A percentile compares a stretch with the other conserved stretches of the same genome.
Evolutionary conservation across 768 basidiomycete genomes (phyloP).

Genomic region (Amanita jacksonii): DNA sequence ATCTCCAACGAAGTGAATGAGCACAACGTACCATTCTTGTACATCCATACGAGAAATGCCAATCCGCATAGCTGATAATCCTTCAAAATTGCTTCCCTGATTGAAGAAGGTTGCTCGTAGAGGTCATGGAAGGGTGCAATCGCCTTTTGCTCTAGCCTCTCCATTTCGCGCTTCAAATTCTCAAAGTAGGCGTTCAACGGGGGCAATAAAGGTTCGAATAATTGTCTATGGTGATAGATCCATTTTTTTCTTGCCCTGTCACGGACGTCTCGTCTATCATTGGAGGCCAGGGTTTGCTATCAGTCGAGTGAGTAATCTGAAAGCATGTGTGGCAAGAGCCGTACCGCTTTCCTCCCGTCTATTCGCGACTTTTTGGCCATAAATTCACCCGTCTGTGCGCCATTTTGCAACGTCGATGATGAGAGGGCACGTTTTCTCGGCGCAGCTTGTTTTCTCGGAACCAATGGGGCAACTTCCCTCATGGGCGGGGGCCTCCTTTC

Average conservation of each 20-base stretch:
- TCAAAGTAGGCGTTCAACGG: slow-evolving; percentile 24
- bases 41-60: slow-evolving; percentile 56
- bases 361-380: slow-evolving; percentile 18
- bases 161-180: slow-evolving; percentile 22
- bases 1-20: slow-evolving; percentile 6
- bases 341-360: slow-evolving; percentile 32
- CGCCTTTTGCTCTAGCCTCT: slow-evolving; percentile 10
- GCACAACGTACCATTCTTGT: slow-evolving; percentile 42
- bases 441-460: neutral
- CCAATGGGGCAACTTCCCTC: neutral
- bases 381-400: neutral
- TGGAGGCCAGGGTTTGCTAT: slow-evolving; percentile 32
- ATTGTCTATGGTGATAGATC: slow-evolving; percentile 31
- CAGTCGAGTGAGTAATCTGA: neutral
- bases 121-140: slow-evolving; percentile 29
- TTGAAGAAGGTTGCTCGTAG: slow-evolving; percentile 37
- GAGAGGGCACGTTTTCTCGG: slow-evolving; percentile 8
- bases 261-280: slow-evolving; percentile 25
- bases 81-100: slow-evolving; percentile 54
- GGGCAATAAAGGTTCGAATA: slow-evolving; percentile 41
- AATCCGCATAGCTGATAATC: slow-evolving; percentile 64
- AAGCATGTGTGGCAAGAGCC: slow-evolving; percentile 7
- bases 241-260: slow-evolving; percentile 37
- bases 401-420: slow-evolving; percentile 4
- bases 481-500: slow-evolving; percentile 1